Evolutionary conservation across 441 rosid genomes (phyloP), one percentile per base, ranked within the genome.

Genomic region (Melianthus villosus): DNA sequence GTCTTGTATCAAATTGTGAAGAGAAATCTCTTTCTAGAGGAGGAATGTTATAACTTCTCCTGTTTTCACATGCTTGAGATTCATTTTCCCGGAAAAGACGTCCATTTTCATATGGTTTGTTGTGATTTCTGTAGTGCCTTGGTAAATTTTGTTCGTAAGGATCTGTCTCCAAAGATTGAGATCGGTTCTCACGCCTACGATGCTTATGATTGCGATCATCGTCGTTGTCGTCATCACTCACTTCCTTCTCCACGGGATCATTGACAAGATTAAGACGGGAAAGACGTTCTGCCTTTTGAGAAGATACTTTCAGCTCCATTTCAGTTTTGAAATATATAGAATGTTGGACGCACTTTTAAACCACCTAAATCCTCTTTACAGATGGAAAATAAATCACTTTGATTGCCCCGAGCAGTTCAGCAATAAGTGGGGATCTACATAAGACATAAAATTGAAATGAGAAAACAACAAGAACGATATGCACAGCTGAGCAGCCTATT

Each of bases 161-260:
- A n/a, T n/a, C n/a, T n/a, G n/a, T 69, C 40, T 91, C 96, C 46
- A 65, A 46, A 22, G 93, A 74, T 40, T 71, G 78, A 49, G 95
- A 71, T 34, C 57, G 72, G 16, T 76, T 47, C 51, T 78, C 99
- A 55, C 65, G 51, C 54, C 81, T 71, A 37, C 95, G 93, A 59
- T 89, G 99, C 60, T 91, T 89, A 68, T 91, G 95, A 67, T 91
- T 89, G 67, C 93, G 91, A 53, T 89, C 94, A 63, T 91, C 99
- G 25, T 91, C 99, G 31, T 91, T n/a, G n/a, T n/a, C 99, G 34
- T 91, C 99, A 44, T 85, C 96, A 40, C 94, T 85, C 36, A 85
- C 66, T 68, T 91, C 96, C 63, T 77, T 80, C 62, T 83, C 97
- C 56, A 77, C 84, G 3, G 79, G 93, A 50, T 80, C 95, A 66